Base-by-base conservation (phyloP, 225 moss, liverwort and hornwort species). In the Bryum argenteum region DNA sequence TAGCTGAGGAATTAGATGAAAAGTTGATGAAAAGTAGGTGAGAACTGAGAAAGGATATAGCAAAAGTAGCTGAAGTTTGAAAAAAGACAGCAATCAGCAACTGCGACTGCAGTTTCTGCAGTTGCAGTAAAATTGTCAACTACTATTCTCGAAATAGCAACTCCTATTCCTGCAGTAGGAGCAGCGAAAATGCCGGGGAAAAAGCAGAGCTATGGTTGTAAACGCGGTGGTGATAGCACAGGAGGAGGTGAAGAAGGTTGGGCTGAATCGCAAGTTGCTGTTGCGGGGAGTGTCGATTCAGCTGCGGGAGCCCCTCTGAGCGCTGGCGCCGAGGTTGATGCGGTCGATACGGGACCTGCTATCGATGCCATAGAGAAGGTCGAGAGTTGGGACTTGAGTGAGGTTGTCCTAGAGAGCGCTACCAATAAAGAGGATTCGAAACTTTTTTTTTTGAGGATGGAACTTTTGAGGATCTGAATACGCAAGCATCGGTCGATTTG, bases 381-480 rank as follows among this genome's bases (percentile, higher is more conserved):
- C 67, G 80, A 76, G 41, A 76, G 80, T 26, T 76, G 76, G 80
- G 72, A 76, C 66, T 71, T 76, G 62, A 71, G 71, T 63, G 80
- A 80, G 52, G 76, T 55, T n/a, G 76, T 54, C 0, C 63, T 66
- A 43, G 67, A 69, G 15, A 38, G 60, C 54, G 10, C 38, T 8
- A 19, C 19, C 20, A 54, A 44, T 23, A 80, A 66, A 19, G 67
- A 76, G 80, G 76, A 67, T 19, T 38, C 55, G 1, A 80, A 64
- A 71, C 66, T 66, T 76, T 20, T 61, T 21, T 52, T 17, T 57
- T 45, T 21, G 79, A 65, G 53, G 75, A 65, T 52, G 75, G 24
- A 44, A 14, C 54, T 15, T n/a, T 2, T 48, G 70, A 58, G 52
- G 38, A 19, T 43, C 14, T 1, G 12, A 41, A 45, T 38, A 7